phyloP scores from a whole-genome alignment of 768 basidiomycete species.

The Boletus insuetus region DNA sequence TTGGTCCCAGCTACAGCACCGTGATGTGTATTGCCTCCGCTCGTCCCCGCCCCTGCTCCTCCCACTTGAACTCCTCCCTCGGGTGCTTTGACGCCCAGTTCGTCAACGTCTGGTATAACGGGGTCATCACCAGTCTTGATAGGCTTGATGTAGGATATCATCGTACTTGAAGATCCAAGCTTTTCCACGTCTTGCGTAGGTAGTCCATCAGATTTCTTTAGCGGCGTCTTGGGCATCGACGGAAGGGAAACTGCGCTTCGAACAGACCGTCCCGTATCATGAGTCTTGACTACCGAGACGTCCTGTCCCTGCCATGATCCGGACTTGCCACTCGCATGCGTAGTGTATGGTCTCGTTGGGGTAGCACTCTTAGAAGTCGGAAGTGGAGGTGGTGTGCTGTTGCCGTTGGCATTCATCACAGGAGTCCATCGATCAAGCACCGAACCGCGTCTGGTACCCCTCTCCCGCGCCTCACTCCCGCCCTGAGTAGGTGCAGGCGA shows the following conservation, averaged over 20 bases:
- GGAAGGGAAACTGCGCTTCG: conserved; percentile 44
- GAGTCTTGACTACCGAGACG: conserved; percentile 23
- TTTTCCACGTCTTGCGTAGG: conserved; percentile 31
- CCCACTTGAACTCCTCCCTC: conserved; percentile 46
- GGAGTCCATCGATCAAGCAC: conserved; percentile 76
- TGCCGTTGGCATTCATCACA: conserved; percentile 25
- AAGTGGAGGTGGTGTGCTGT: conserved; percentile 35
- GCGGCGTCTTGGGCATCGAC: conserved; percentile 29
- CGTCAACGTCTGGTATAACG: conserved; percentile 33
- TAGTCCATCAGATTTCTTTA: conserved; percentile 21
- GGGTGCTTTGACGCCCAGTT: conserved; percentile 38
- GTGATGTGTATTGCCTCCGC: conserved; percentile 13
- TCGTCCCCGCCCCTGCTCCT: conserved; percentile 4
- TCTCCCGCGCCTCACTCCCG: conserved; percentile 38
- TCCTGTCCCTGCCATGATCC: conserved; percentile 23
- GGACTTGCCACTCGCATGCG: conserved; percentile 29
- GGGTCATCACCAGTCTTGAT: conserved; percentile 47
- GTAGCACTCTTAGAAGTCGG: conserved; percentile 39
- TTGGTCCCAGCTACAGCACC: conserved; percentile 18
- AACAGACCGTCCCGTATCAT: conserved; percentile 34
- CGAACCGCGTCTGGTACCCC: conserved; percentile 36
- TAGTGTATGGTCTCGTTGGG: conserved; percentile 40
- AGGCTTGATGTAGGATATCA: conserved; percentile 62
- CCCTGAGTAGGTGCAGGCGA: conserved; percentile 34
- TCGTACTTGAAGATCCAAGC: conserved; percentile 73